Base-by-base conservation (phyloP, 352 stramenopile species). In the Globisporangium splendens region DNA sequence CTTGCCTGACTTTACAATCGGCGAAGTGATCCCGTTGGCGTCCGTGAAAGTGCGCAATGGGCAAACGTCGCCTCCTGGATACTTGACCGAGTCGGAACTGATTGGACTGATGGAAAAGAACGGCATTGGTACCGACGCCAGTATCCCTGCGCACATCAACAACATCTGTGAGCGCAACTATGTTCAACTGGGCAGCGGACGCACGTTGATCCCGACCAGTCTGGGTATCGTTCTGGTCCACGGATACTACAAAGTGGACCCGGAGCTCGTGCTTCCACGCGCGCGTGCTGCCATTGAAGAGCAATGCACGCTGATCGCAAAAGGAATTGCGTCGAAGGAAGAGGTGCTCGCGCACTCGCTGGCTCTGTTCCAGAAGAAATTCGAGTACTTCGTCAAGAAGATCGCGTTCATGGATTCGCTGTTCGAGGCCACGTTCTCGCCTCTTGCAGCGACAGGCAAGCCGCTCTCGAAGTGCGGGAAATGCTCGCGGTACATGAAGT, bases 121-220 rank as follows among this genome's bases (percentile, higher is more conserved):
- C 61, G 84, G 83, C 12, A 95, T 96, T 55, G 85, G 82, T 15
- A 92, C 82, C 12, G 82, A 92, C 60, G 82, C 82, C 3, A 83
- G 65, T 17, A 95, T 95, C 42, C 62, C 83, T 11, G 83, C 81
- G 12, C 85, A 96, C 49, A 94, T 96, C 62, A 77, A 94, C 63
- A 96, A 94, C 56, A 89, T 96, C 52, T 69, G 80, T 24, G 90
- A 91, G 46, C 58, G 84, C 41, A 89, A 91, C 51, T 96, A 94
- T 59, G 77, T 87, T 3, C 63, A 69, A 7, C 56, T 93, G 1
- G 65, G 77, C 47, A 68, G 73, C 10, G 79, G 79, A 17, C 56
- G 83, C 12, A 86, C 74, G 31, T 60, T 94, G 3, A 55, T 85
- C 58, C 85, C 83, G 15, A 87, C 76, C 6, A 83, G 81, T 47